phyloP scores from a whole-genome alignment of 169 alveolate genomes.

The Plasmodium blacklocki region DNA sequence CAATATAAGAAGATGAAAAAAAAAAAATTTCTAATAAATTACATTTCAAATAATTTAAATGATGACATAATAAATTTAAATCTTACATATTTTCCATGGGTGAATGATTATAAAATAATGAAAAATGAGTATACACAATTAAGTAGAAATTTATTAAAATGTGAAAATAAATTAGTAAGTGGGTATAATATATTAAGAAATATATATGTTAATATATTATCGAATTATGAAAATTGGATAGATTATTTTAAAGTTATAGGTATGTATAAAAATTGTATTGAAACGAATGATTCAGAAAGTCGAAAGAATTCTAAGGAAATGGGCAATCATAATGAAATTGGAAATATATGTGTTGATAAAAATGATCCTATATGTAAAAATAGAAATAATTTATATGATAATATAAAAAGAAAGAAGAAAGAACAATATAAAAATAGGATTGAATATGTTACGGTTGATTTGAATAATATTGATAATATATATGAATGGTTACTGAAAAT shows the following conservation, averaged over 20 bases:
- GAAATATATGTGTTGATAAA: neutral
- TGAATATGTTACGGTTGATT: slow-evolving; percentile 17
- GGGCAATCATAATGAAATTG: neutral
- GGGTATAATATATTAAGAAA: neutral
- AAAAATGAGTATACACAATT: slow-evolving; percentile 26
- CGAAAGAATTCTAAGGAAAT: neutral
- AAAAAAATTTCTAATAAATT: slow-evolving; percentile 82
- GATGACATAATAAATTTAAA: slow-evolving; percentile 62
- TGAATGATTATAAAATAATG: slow-evolving; percentile 25
- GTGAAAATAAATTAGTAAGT: slow-evolving; percentile 15
- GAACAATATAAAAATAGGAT: neutral
- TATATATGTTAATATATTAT: neutral
- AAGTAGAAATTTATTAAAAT: slow-evolving; percentile 11
- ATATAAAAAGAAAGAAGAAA: neutral
- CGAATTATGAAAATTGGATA: slow-evolving; percentile 23
- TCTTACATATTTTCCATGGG: slow-evolving; percentile 67
- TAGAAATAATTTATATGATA: no score
- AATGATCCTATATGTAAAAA: no score
- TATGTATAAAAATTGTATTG: neutral
- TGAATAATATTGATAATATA: slow-evolving; percentile 22
- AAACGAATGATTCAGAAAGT: neutral
- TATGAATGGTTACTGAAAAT: slow-evolving; percentile 46
- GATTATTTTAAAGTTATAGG: neutral
- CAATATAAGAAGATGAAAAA: slow-evolving; percentile 86
- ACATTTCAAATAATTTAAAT: slow-evolving; percentile 77